Conservation (phyloP, 2,329 filamentous ascomycete genomes). For the Stachybotrys chlorohalonatus region DNA sequence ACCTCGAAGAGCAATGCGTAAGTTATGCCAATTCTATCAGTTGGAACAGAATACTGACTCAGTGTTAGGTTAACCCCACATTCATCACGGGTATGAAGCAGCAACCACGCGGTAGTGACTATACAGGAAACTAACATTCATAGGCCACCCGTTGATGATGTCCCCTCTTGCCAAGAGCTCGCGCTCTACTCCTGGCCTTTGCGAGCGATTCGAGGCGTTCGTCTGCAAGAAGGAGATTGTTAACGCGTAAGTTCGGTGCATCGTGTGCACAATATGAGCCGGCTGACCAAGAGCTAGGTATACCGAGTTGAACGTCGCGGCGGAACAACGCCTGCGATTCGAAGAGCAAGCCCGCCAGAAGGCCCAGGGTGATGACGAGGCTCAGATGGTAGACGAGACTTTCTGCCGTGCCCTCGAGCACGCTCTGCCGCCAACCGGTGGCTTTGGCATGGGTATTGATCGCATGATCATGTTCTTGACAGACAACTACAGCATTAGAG, state of each 20-base stretch:
- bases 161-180: slow-evolving; percentile 95
- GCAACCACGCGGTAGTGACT: neutral
- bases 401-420: slow-evolving; percentile 88
- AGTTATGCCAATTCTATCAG: slow-evolving; percentile 2
- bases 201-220: slow-evolving; percentile 95
- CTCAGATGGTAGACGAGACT: slow-evolving; percentile 90
- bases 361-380: slow-evolving; percentile 93
- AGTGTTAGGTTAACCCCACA: slow-evolving; percentile 60
- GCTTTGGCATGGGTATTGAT: slow-evolving; percentile 95
- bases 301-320: slow-evolving; percentile 88
- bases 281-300: slow-evolving; percentile 36
- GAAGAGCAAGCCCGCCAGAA: slow-evolving; percentile 96
- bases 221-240: slow-evolving; percentile 72
- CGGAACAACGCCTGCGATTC: slow-evolving; percentile 76
- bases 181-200: slow-evolving; percentile 70
- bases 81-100: slow-evolving; percentile 31
- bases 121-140: neutral
- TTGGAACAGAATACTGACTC: neutral
- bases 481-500: slow-evolving; percentile 87
- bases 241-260: slow-evolving; percentile 52
- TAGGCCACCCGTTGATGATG: slow-evolving; percentile 61
- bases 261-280: neutral
- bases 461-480: slow-evolving; percentile 93
- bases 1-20: slow-evolving; percentile 81
- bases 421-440: slow-evolving; percentile 85